Conservation (phyloP, 2,329 filamentous ascomycete species). For the Colletotrichum sp. region DNA sequence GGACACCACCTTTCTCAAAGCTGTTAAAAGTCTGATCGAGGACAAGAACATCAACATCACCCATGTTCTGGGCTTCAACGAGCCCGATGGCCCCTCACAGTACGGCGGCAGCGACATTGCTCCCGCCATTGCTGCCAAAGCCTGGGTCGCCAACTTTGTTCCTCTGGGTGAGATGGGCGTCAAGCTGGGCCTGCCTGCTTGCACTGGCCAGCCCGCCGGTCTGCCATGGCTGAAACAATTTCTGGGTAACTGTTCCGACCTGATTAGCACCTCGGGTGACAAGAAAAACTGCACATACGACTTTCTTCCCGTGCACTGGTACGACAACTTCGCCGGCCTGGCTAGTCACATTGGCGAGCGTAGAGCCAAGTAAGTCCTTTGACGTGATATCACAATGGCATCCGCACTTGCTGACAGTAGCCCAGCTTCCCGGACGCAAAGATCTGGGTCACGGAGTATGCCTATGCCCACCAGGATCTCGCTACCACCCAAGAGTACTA, state of each 20-base stretch:
- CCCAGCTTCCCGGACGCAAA: slow-evolving; percentile 62
- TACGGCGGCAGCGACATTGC: slow-evolving; percentile 69
- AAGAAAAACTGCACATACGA: slow-evolving; percentile 64
- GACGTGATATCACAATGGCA: neutral
- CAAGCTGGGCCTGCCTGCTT: slow-evolving; percentile 73
- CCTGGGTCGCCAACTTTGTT: slow-evolving; percentile 75
- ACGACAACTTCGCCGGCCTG: slow-evolving; percentile 72
- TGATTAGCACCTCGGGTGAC: slow-evolving; percentile 51
- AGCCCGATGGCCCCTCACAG: slow-evolving; percentile 66
- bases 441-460: slow-evolving; percentile 84
- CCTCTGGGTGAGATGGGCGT: slow-evolving; percentile 70
- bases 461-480: slow-evolving; percentile 62
- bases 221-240: slow-evolving; percentile 65
- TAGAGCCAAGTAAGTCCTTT: slow-evolving; percentile 43
- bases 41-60: slow-evolving; percentile 61
- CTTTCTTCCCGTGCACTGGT: slow-evolving; percentile 71
- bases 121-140: slow-evolving; percentile 65
- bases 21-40: slow-evolving; percentile 61
- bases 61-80: slow-evolving; percentile 79
- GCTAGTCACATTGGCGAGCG: slow-evolving; percentile 70
- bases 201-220: slow-evolving; percentile 66
- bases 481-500: slow-evolving; percentile 67
- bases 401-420: slow-evolving; percentile 1
- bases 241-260: slow-evolving; percentile 59
- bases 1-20: slow-evolving; percentile 65